phyloP scores from a whole-genome alignment of 805 yeast genomes.

The Scheffersomyces ergatensis region DNA sequence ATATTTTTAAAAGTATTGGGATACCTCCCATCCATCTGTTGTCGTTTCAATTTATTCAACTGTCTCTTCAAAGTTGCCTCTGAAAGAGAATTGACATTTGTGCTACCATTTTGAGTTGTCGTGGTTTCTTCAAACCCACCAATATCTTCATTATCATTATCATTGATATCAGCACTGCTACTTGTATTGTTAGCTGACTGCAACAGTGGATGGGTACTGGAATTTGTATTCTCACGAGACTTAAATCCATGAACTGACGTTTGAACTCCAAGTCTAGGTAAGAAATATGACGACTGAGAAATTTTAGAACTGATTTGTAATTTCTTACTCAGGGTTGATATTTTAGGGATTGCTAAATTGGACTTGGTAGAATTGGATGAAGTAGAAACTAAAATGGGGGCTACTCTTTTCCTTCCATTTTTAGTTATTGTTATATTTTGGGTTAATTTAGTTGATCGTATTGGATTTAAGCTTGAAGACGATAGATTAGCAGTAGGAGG shows the following conservation, averaged over 20 bases:
- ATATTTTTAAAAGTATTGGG: constrained; percentile 35
- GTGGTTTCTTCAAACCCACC: constrained; percentile 24
- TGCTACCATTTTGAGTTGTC: constrained; percentile 9
- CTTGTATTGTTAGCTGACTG: constrained; percentile 1
- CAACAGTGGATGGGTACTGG: not conserved
- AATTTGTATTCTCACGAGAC: constrained; percentile 8
- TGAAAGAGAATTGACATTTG: constrained; percentile 15
- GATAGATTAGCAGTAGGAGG: no score
- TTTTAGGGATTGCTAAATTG: not conserved
- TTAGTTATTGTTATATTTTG: constrained; percentile 64
- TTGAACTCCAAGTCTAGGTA: constrained; percentile 66
- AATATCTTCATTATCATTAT: constrained; percentile 51
- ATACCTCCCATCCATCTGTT: constrained; percentile 29
- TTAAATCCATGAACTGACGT: constrained; percentile 61
- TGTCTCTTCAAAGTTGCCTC: constrained; percentile 30
- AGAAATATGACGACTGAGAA: constrained; percentile 43
- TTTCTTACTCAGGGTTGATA: constrained; percentile 6
- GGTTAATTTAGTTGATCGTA: constrained; percentile 11
- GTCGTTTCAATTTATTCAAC: constrained; percentile 27
- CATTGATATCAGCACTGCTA: constrained; percentile 28
- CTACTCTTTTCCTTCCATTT: constrained; percentile 73
- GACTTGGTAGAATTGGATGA: constrained; percentile 11
- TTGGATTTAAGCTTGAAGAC: constrained; percentile 6
- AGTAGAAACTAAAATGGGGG: constrained; percentile 63
- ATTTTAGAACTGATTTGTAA: constrained; percentile 26